Evolutionary conservation across 139 green algal species (phyloP), one percentile per base, ranked within the genome.

Genomic region (Chlorella ohadii): DNA sequence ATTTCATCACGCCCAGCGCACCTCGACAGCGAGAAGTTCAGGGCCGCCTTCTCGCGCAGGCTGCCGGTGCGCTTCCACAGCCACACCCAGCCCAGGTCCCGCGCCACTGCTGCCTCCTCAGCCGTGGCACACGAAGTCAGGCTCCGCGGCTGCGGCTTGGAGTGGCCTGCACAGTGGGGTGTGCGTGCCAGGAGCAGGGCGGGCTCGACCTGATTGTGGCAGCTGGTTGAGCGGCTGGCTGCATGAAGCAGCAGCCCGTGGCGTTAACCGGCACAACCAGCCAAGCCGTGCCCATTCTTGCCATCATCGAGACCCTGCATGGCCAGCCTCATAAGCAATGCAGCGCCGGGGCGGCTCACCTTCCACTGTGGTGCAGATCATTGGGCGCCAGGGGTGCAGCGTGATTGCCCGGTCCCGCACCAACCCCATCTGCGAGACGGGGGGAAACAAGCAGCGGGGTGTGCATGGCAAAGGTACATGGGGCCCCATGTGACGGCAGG

Each of bases 1-100:
- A 22, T 59, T 9, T 33, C 20, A 19, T n/a, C 22, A 7, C 67
- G 6, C 33, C 17, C 73, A n/a, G 28, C 57, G 25, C 76, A 82
- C 76, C 76, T 82, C 38, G 27, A 28, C 76, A 72, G 57, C 36
- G 57, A n/a, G 59, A 82, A 82, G 76, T 82, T 82, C 59, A 82
- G 76, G 36, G 76, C 55, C 20, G 76, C 76, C 59, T 82, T 59
- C 76, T 82, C 59, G 19, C 76, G 56, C 56, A 41, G 27, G 15
- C 23, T 41, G 23, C 55, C n/a, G 76, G 71, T 72, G 36, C 76
- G 76, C 33, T 47, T 66, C 76, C 76, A 82, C 36, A 82, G 76
- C 76, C 76, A 82, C 4, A 82, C 57, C 76, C 76, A 82, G 59
- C 76, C 76, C 36, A 82, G 76, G 59, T 82, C 76, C 0, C 76